Evolutionary conservation across 1,139 yeast genomes (phyloP).

Genomic region (Arxiozyma bovina): DNA sequence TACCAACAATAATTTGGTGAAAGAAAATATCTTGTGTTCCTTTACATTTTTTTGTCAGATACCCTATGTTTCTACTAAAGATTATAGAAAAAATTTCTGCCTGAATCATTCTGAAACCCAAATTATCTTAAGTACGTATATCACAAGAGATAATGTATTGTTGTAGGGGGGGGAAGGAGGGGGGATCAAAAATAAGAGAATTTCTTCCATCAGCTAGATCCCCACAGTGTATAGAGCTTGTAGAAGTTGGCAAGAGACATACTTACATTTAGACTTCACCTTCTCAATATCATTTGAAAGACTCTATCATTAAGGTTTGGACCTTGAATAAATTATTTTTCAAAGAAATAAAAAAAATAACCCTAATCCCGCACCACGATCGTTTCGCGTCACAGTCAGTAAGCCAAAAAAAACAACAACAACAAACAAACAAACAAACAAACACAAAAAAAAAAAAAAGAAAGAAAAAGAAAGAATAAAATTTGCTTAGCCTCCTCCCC

Average conservation of each 20-base stretch:
- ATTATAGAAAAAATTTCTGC: neutral
- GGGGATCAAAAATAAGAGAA: neutral
- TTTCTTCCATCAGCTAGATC: no score
- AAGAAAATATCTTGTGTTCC: no score
- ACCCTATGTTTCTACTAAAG: neutral
- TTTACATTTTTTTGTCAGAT: no score
- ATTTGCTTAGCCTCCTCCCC: neutral
- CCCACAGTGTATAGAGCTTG: neutral
- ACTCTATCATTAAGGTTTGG: no score
- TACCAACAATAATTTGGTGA: no score
- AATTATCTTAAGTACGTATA: neutral
- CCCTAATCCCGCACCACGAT: neutral
- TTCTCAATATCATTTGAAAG: neutral
- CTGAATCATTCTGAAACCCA: neutral
- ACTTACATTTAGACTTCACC: neutral
- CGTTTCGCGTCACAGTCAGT: neutral
- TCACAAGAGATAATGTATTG: neutral
- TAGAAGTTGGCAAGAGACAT: neutral
- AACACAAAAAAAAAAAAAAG: no score
- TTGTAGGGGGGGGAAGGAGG: no score
- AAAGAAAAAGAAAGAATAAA: no score
- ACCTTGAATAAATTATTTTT: no score
- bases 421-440: neutral
- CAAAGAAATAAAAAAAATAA: no score
- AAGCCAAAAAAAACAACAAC: no score